phyloP scores from a whole-genome alignment of 164 flowering plant genomes.

The Annona cherimola region DNA sequence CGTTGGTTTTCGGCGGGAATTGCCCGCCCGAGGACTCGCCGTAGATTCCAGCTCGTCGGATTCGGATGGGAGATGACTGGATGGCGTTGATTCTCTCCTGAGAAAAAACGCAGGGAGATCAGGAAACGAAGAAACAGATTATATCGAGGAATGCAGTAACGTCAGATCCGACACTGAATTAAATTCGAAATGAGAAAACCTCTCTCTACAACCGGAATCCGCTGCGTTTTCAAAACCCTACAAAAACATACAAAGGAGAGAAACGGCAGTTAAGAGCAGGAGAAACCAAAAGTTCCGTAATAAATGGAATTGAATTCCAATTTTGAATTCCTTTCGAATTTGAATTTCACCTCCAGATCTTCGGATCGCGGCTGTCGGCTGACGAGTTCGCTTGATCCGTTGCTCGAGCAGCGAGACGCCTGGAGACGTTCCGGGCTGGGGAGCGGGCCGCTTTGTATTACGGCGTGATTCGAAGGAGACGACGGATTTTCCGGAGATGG shows the following conservation, averaged over 20 bases:
- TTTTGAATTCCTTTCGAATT: constrained; percentile 1
- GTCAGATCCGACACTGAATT: background rate
- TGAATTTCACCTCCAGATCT: constrained; percentile 43
- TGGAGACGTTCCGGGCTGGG: constrained; percentile 12
- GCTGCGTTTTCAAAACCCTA: constrained; percentile 24
- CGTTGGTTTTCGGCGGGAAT: constrained; percentile 11
- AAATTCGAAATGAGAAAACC: constrained; percentile 16
- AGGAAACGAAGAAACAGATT: background rate
- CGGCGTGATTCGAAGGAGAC: constrained; percentile 11
- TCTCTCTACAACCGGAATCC: constrained; percentile 21
- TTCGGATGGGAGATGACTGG: constrained; percentile 27
- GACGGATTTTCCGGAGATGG: constrained; percentile 5
- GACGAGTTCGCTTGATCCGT: constrained; percentile 33
- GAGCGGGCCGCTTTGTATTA: constrained; percentile 1
- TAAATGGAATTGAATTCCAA: background rate
- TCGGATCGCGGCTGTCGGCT: constrained; percentile 20
- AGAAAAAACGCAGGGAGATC: background rate
- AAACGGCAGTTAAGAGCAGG: background rate
- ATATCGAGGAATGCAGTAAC: background rate
- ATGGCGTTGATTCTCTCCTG: constrained; percentile 41
- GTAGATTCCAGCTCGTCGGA: constrained; percentile 35
- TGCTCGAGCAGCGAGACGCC: constrained; percentile 44
- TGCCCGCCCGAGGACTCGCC: constrained; percentile 10
- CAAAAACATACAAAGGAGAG: background rate
- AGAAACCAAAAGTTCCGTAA: constrained; percentile 4